Evolutionary conservation across 1,284 basidiomycete genomes (phyloP), one percentile per base, ranked within the genome.

Genomic region (Irpex sp.): DNA sequence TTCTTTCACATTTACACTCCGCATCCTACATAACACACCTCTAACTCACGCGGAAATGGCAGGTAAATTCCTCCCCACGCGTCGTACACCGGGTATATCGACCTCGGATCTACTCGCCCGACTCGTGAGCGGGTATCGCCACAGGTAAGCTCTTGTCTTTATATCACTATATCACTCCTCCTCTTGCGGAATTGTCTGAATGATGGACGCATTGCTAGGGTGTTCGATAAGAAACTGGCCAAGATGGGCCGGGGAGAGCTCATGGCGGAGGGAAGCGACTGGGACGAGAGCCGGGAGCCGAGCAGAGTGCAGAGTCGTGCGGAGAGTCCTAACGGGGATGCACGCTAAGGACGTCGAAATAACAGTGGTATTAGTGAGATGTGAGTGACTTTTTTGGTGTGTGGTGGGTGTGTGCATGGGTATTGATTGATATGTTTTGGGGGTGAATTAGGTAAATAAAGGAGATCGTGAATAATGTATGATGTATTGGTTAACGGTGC

Each of bases 1-100:
- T 33, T 1, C 28, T 33, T 33, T 7, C 28, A 28, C 28, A 33
- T 7, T 33, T 7, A 33, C 28, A 33, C 28, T 33, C 28, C 28
- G 28, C 28, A 7, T 7, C 28, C 6, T 7, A 33, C 28, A 33
- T 2, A 7, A 33, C 28, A 33, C 5, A 33, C 7, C 7, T 33
- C 28, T 33, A 7, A 33, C n/a, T 33, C 1, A 33, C 7, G 28
- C 28, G 28, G 28, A 33, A 33, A 33, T 6, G 28, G 28, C 64
- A 93, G 96, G 96, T 55, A 91, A 91, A 77, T 99, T 99, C 77
- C 81, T 99, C 49, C 96, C 97, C 0, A 99, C 96, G 2, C 85
- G 94, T 33, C 90, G 96, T 63, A 98, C 97, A 6, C 93, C 94
- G 0, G 93, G 94, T 8, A 87, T 99, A 16, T 97, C 94, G 23